Evolutionary conservation across 1,139 yeast genomes (phyloP).

Genomic region (Saccharomyces hybrid): DNA sequence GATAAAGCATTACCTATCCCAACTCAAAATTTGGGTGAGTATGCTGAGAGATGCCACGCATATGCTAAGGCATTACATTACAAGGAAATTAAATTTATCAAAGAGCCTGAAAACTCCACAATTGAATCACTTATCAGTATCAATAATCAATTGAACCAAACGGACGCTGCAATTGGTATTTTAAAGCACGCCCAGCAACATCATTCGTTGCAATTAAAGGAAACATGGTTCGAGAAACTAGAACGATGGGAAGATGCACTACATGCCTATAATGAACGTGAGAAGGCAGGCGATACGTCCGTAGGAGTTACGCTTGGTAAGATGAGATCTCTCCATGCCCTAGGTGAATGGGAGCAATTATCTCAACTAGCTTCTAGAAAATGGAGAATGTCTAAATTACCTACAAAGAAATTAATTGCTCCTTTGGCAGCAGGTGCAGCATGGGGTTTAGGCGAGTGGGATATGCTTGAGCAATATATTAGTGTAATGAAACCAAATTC

Average conservation of each 20-base stretch:
- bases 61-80: conserved; percentile 96
- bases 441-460: conserved; percentile 98
- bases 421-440: conserved; percentile 98
- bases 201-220: conserved; percentile 85
- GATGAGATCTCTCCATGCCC: conserved; percentile 94
- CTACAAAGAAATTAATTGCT: conserved; percentile 74
- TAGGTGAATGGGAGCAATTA: conserved; percentile 96
- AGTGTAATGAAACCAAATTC: conserved; percentile 85
- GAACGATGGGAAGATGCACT: conserved; percentile 98
- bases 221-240: conserved; percentile 94
- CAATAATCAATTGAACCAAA: conserved; percentile 89
- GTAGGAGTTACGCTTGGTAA: conserved; percentile 90
- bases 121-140: conserved; percentile 88
- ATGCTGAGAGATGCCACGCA: conserved; percentile 94
- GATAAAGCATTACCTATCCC: conserved; percentile 90
- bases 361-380: conserved; percentile 79
- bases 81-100: conserved; percentile 88
- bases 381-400: conserved; percentile 71
- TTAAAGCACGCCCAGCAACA: conserved; percentile 91
- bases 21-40: conserved; percentile 79
- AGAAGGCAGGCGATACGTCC: conserved; percentile 41
- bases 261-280: conserved; percentile 74
- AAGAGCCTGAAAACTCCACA: conserved; percentile 86
- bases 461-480: conserved; percentile 86
- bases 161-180: conserved; percentile 97